Conservation (phyloP, 371 early-diverging fungal species). For the Zychaea mexicana region DNA sequence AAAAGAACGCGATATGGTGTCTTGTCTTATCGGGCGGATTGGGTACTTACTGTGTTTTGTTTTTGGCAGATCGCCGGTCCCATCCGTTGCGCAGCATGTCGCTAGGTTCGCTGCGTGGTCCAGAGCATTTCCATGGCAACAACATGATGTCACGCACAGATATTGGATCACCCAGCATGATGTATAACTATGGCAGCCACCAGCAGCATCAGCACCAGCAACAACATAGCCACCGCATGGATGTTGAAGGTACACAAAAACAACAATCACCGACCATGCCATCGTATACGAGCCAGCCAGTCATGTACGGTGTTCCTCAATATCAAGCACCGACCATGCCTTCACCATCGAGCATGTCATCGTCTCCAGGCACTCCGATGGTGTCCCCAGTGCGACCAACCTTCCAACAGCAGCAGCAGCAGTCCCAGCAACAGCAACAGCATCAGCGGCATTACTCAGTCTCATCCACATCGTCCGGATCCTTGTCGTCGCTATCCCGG, state of each 20-base stretch:
- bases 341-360: constrained; percentile 34
- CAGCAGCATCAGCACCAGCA: not conserved
- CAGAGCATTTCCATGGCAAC: not conserved
- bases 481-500: constrained; percentile 22
- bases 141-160: constrained; percentile 1
- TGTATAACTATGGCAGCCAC: constrained; percentile 4
- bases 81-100: constrained; percentile 46
- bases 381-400: constrained; percentile 34
- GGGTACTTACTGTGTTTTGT: constrained; percentile 1
- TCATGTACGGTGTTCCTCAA: constrained; percentile 21
- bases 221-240: not conserved
- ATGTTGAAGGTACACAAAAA: constrained; percentile 7
- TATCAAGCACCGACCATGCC: constrained; percentile 24
- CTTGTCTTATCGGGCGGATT: not conserved
- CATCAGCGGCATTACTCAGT: constrained; percentile 27
- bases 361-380: constrained; percentile 42
- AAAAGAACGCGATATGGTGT: not conserved
- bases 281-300: constrained; percentile 9
- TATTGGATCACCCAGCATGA: not conserved
- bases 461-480: constrained; percentile 22
- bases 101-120: constrained; percentile 8
- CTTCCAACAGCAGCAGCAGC: constrained; percentile 23
- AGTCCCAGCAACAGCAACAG: constrained; percentile 1
- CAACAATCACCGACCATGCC: constrained; percentile 17
- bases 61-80: constrained; percentile 23